Percentiles rank a stretch among this genome's conserved stretches.
Evolutionary conservation across 2,329 filamentous ascomycete species (phyloP).

Genomic region (Thielaviopsis ethacetica): DNA sequence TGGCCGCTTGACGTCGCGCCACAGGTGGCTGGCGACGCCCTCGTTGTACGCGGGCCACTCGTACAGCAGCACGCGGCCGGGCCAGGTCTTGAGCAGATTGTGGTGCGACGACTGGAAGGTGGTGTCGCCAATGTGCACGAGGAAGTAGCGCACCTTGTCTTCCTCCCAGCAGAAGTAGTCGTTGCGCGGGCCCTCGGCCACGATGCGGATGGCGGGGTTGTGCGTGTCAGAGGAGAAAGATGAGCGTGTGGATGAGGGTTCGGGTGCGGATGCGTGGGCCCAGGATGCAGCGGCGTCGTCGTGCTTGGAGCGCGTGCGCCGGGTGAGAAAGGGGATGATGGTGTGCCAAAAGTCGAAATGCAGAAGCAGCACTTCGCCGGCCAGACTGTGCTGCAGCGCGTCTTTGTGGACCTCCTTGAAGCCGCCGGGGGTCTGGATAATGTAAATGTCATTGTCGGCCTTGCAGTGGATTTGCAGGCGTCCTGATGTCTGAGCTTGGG

Average conservation of each 20-base stretch:
- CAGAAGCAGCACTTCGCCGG: slow-evolving; percentile 6
- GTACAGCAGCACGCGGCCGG: slow-evolving; percentile 8
- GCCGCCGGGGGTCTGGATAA: slow-evolving; percentile 7
- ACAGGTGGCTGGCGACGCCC: neutral
- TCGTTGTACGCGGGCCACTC: slow-evolving; percentile 8
- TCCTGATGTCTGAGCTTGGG: neutral
- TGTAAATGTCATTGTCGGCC: slow-evolving; percentile 4
- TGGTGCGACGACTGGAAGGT: slow-evolving; percentile 9
- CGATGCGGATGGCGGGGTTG: slow-evolving; percentile 2
- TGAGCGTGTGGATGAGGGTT: neutral
- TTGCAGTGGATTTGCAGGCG: slow-evolving; percentile 8
- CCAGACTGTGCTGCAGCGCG: neutral
- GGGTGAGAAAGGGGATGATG: neutral
- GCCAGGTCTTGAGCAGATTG: slow-evolving; percentile 6
- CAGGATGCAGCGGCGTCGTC: neutral
- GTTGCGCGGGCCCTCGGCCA: slow-evolving; percentile 8
- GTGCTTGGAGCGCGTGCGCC: neutral
- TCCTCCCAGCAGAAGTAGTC: slow-evolving; percentile 11
- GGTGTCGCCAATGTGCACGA: slow-evolving; percentile 6
- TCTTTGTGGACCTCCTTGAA: slow-evolving; percentile 4
- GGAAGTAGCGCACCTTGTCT: slow-evolving; percentile 10
- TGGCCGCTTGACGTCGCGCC: slow-evolving; percentile 2
- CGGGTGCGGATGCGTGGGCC: neutral
- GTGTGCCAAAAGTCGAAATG: slow-evolving; percentile 8
- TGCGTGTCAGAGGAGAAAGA: neutral